Conservation (phyloP, 192 early-diverging fungal species). For the Geranomyces variabilis region DNA sequence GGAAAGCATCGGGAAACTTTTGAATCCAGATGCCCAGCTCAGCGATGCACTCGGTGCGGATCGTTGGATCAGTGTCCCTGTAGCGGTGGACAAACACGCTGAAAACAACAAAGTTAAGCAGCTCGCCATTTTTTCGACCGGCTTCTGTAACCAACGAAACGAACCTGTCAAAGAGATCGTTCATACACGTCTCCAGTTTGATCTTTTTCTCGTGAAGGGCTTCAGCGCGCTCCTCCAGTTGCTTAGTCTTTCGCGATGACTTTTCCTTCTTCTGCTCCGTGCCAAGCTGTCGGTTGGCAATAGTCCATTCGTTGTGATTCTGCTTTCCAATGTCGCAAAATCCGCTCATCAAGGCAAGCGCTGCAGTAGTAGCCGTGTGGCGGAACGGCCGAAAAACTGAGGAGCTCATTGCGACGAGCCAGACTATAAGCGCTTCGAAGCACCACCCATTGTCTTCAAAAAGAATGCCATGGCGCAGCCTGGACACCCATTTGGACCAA, state of each 20-base stretch:
- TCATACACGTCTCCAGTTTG: slow-evolving; percentile 60
- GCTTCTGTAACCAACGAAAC: not conserved
- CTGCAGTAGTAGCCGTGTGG: slow-evolving; percentile 79
- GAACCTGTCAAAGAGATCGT: slow-evolving; percentile 79
- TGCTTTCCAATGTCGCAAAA: slow-evolving; percentile 73
- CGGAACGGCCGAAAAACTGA: slow-evolving; percentile 86
- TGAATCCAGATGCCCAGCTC: slow-evolving; percentile 82
- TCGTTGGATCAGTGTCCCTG: slow-evolving; percentile 82
- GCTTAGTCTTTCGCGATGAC: slow-evolving; percentile 24
- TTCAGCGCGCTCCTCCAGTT: slow-evolving; percentile 48
- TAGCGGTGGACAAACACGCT: slow-evolving; percentile 89
- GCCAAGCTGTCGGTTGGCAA: slow-evolving; percentile 71
- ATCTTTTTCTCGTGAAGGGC: slow-evolving; percentile 60
- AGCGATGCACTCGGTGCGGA: slow-evolving; percentile 82
- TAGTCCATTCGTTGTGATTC: slow-evolving; percentile 61
- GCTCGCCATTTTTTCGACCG: not conserved
- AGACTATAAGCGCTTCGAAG: slow-evolving; percentile 43
- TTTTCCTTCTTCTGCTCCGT: slow-evolving; percentile 54
- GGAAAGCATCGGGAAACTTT: slow-evolving; percentile 68
- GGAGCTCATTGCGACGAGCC: slow-evolving; percentile 53
- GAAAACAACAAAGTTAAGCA: no score
- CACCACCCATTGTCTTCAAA: slow-evolving; percentile 56
- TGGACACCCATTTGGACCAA: slow-evolving; percentile 47
- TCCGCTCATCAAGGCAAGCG: slow-evolving; percentile 66
- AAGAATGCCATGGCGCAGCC: slow-evolving; percentile 39